Evolutionary conservation across 1,284 basidiomycete genomes (phyloP).

Genomic region (Takashimella koratensis): DNA sequence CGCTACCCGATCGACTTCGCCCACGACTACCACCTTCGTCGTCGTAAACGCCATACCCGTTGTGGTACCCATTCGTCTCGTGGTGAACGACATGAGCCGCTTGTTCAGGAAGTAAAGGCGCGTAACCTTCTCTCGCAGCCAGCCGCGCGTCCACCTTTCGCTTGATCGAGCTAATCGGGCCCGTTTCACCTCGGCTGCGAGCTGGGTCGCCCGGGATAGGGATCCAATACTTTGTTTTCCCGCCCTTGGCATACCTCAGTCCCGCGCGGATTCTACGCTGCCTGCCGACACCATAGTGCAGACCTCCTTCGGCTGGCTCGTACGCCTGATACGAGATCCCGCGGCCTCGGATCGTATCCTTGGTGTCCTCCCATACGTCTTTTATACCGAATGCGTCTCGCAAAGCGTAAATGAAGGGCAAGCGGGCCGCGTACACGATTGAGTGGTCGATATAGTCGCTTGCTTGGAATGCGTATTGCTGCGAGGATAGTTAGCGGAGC

Average conservation of each 20-base stretch:
- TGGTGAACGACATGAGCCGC: constrained; percentile 64
- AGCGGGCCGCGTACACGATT: constrained; percentile 70
- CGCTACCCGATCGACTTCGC: background rate
- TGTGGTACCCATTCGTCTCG: constrained; percentile 29
- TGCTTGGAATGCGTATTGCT: constrained; percentile 49
- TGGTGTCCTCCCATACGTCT: constrained; percentile 83
- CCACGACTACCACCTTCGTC: background rate
- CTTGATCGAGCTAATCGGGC: constrained; percentile 50
- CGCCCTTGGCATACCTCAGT: constrained; percentile 82
- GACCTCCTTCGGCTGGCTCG: constrained; percentile 87
- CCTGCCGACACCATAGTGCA: constrained; percentile 78
- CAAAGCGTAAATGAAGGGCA: constrained; percentile 81
- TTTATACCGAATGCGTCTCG: constrained; percentile 79
- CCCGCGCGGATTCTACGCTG: constrained; percentile 82
- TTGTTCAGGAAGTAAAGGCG: constrained; percentile 68
- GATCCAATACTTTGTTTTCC: constrained; percentile 85
- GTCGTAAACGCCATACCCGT: constrained; percentile 17
- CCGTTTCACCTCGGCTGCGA: constrained; percentile 37
- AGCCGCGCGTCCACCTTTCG: constrained; percentile 53
- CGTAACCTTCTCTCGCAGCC: constrained; percentile 62
- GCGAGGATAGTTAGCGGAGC: background rate
- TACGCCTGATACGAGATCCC: constrained; percentile 94
- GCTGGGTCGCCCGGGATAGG: constrained; percentile 60
- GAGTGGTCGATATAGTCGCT: constrained; percentile 74
- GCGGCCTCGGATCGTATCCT: constrained; percentile 76